Base-by-base conservation (phyloP, 1,139 yeast genomes). In the Suzukiozyma palmioleophila region DNA sequence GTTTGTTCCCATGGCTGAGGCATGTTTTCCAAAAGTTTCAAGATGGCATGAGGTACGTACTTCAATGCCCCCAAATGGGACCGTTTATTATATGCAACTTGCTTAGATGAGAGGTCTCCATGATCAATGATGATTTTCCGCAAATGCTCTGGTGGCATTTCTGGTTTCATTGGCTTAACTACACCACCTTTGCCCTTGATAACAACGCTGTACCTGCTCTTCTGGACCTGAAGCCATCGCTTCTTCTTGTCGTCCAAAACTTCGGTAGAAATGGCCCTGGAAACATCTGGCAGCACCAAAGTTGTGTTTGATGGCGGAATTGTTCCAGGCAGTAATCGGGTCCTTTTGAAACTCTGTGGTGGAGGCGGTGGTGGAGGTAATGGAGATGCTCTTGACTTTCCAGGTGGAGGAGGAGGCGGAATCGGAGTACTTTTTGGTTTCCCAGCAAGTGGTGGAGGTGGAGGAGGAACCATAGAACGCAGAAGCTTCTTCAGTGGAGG, bases 1-100 rank as follows among this genome's bases (percentile, higher is more conserved):
- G 76, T 68, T 43, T 79, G 78, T 59, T 94, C 97, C 99, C 99
- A 94, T 1, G 99, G 99, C 57, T 89, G 96, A 0, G 99, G 99
- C 92, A 94, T 92, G 53, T 89, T 90, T 54, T 94, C 98, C 36
- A 94, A 57, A 28, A 94, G 72, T 59, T 94, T 94, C 45, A 89
- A 60, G 1, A 90, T 77, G 0, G 98, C 97, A 62, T 92, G 97
- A 0, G 99, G 99, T 81, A 94, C 77, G 61, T 84, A 94, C 60
- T 90, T 92, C 43, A 94, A 68, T 0, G 97, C 92, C 1, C 97
- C 97, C 22, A 94, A 63, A 53, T 87, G 90, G 0, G 97, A 79
- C 41, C 94, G 70, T 56, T 90, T 90, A 53, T 92, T 97, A 8
- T 85, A 78, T n/a, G 94, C 83, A 33, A 87, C 85, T 46, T 81